Evolutionary conservation across 345 rosid genomes (phyloP), one percentile per base, ranked within the genome.

Genomic region (Hibiscus mutabilis): DNA sequence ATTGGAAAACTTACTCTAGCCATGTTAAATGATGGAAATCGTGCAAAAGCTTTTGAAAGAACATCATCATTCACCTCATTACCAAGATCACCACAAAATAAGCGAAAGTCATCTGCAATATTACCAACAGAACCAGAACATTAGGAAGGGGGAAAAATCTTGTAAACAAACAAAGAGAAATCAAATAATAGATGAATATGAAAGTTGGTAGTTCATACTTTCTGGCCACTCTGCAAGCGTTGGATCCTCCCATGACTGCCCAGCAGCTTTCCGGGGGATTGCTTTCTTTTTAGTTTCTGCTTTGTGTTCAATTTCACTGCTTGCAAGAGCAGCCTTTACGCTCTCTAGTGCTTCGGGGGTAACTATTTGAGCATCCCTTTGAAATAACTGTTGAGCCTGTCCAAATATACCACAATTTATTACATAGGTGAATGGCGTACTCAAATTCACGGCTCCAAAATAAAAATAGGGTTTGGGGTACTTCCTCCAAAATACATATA

Each of bases 51-150:
- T 83, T 95, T 92, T 63, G 97, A 84, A 70, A 95, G 92, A 78
- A 95, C 99, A 82, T 95, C 99, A 81, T 95, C 99, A 81, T 95
- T 95, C 89, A 95, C 99, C 87, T 95, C 99, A 79, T 94, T 95
- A 69, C 99, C 99, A 76, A 95, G 97, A 84, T 95, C 99, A 76
- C 99, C 97, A 68, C 97, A 95, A 73, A 92, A 95, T 1, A 95
- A 71, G 40, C 99, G 93, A 81, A 79, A 90, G 77, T 95, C 99
- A 84, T 95, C 99, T 95, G 83, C 55, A 72, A 70, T 77, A 27
- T 18, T 69, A 5, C n/a, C 14, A 76, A 70, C 18, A 64, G 15
- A 52, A 66, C 10, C 21, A 71, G 22, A 49, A 40, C 10, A 72
- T 1, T 3, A 22, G 40, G 66, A 25, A 16, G 1, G 21, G 27